Evolutionary conservation across 805 yeast species (phyloP).

Genomic region (Hanseniaspora meyeri): DNA sequence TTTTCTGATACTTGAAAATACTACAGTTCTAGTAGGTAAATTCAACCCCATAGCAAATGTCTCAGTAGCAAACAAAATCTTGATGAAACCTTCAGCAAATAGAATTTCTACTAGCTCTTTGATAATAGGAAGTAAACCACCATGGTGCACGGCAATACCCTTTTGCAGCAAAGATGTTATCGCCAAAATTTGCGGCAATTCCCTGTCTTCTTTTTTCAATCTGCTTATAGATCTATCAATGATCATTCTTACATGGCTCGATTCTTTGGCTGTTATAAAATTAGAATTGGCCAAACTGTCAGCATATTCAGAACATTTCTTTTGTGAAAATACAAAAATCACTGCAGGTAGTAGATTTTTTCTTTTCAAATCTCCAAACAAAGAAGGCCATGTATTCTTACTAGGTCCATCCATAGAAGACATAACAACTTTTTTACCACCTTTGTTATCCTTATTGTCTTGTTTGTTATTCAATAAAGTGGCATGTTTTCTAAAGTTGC

Average conservation of each 20-base stretch:
- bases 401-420: conserved; percentile 44
- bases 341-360: conserved; percentile 80
- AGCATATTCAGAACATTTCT: conserved; percentile 87
- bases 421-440: conserved; percentile 20
- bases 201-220: conserved; percentile 81
- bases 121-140: conserved; percentile 84
- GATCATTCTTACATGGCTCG: conserved; percentile 85
- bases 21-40: conserved; percentile 91
- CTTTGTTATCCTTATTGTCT: conserved; percentile 28
- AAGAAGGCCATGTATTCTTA: conserved; percentile 62
- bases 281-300: conserved; percentile 60
- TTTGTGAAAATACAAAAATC: conserved; percentile 83
- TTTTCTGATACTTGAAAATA: conserved; percentile 71
- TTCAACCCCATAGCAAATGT: conserved; percentile 98
- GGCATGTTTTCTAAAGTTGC: conserved; percentile 50
- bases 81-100: conserved; percentile 74
- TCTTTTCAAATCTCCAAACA: conserved; percentile 58
- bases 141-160: conserved; percentile 94
- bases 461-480: conserved; percentile 37
- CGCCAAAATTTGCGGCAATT: conserved; percentile 78
- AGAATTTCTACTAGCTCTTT: conserved; percentile 87
- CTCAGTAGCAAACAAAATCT: conserved; percentile 91
- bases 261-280: conserved; percentile 72
- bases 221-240: conserved; percentile 80
- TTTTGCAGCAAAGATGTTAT: conserved; percentile 71